Conservation (phyloP, 257 asterid species). For the Echites panduratus region DNA sequence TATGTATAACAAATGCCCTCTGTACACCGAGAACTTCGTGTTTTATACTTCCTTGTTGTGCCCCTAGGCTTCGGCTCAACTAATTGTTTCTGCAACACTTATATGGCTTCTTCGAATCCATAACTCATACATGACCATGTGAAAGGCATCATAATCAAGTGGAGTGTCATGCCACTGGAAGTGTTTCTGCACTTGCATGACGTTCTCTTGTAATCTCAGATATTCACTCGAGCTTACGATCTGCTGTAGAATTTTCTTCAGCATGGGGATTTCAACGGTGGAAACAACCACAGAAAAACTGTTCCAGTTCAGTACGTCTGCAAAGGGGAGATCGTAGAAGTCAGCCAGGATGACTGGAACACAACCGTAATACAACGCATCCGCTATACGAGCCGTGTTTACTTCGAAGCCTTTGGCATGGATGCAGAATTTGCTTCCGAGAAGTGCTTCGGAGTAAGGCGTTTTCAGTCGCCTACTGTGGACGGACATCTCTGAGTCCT, state of each 20-base stretch:
- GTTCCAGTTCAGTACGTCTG: slow-evolving; percentile 64
- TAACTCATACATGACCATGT: slow-evolving; percentile 78
- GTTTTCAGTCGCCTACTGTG: slow-evolving; percentile 58
- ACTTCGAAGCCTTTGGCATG: slow-evolving; percentile 93
- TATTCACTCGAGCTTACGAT: slow-evolving; percentile 28
- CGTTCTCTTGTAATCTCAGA: slow-evolving; percentile 53
- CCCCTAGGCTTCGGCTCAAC: background rate
- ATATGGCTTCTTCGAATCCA: slow-evolving; percentile 76
- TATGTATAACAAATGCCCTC: too few relatives aligned
- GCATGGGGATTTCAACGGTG: slow-evolving; percentile 43
- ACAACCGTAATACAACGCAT: slow-evolving; percentile 77
- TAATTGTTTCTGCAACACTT: slow-evolving; percentile 3
- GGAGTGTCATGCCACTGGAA: slow-evolving; percentile 62
- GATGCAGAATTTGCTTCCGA: slow-evolving; percentile 78
- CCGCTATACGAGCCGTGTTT: slow-evolving; percentile 83
- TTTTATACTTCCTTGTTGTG: too few relatives aligned
- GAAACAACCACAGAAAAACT: slow-evolving; percentile 58
- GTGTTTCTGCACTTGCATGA: slow-evolving; percentile 55
- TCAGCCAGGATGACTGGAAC: slow-evolving; percentile 84
- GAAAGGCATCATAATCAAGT: slow-evolving; percentile 59
- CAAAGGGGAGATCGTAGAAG: slow-evolving; percentile 74
- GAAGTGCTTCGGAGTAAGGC: slow-evolving; percentile 68
- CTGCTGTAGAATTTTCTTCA: slow-evolving; percentile 46
- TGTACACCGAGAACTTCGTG: background rate
- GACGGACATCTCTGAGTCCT: slow-evolving; percentile 56